A percentile compares a stretch with the other conserved stretches of the same genome.
Evolutionary conservation across 2,329 filamentous ascomycete genomes (phyloP).

Genomic region (Ilyonectria robusta): DNA sequence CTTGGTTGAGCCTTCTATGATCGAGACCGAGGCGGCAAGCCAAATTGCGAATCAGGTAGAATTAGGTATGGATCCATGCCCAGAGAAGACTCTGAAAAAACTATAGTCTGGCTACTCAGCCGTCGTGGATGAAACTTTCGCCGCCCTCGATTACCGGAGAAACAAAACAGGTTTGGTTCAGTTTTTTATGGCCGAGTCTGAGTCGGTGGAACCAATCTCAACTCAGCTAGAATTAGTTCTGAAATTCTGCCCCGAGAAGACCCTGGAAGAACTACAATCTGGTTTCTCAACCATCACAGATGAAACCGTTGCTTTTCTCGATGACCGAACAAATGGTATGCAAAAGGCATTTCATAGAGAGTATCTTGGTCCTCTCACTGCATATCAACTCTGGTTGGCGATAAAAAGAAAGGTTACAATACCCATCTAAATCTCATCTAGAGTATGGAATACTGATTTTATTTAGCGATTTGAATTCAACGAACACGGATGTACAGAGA

Average conservation of each 20-base stretch:
- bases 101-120: not conserved
- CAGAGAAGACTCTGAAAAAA: not conserved
- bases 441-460: too few relatives aligned
- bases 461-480: not conserved
- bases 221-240: not conserved
- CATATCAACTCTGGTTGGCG: not conserved
- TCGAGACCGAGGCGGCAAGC: too few relatives aligned
- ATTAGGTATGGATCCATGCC: not conserved
- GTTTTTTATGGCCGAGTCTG: not conserved
- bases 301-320: not conserved
- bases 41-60: not conserved
- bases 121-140: not conserved
- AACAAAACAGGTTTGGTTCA: not conserved
- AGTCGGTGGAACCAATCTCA: not conserved
- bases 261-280: not conserved
- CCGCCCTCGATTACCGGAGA: not conserved
- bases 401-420: not conserved
- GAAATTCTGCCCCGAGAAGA: not conserved
- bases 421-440: not conserved
- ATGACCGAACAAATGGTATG: conserved; percentile 3
- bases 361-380: not conserved
- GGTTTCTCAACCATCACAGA: not conserved
- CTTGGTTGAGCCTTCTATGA: not conserved
- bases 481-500: not conserved
- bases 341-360: not conserved